A percentile compares a stretch with the other conserved stretches of the same genome.
These are phyloP conservation scores for Saccharum hybrid DNA, from an alignment of 202 grass and related monocot genomes.

Conservation along the genomic window DNA sequence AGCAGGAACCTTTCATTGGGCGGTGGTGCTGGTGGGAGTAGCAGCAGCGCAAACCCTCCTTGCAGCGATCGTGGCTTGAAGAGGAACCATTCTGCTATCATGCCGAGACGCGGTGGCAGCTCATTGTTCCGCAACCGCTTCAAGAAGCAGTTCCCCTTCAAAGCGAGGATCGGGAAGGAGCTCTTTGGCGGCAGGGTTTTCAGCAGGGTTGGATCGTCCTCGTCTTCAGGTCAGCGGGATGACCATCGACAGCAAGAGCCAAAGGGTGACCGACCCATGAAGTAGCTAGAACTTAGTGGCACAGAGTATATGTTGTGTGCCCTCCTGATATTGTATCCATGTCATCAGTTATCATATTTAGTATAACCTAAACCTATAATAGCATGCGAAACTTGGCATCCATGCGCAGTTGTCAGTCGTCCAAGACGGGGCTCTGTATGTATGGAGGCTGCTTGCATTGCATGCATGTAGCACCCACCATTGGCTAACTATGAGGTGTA, in stretches of 20 bases:
- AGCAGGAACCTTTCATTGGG: slow-evolving; percentile 55
- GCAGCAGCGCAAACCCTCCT: slow-evolving; percentile 48
- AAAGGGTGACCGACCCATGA: slow-evolving; percentile 38
- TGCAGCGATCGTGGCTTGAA: slow-evolving; percentile 43
- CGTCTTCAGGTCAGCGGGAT: slow-evolving; percentile 52
- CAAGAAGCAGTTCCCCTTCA: slow-evolving; percentile 87
- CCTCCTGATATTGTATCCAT: slow-evolving; percentile 4
- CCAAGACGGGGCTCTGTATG: slow-evolving; percentile 30
- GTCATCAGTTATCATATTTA: neutral
- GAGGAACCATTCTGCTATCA: slow-evolving; percentile 55
- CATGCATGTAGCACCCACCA: slow-evolving; percentile 41
- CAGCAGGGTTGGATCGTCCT: slow-evolving; percentile 56
- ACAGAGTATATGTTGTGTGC: slow-evolving; percentile 20
- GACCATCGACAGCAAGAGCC: slow-evolving; percentile 12
- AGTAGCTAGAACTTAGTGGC: slow-evolving; percentile 47
- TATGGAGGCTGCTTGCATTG: slow-evolving; percentile 40
- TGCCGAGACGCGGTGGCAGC: neutral
- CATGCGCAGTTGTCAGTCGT: slow-evolving; percentile 5
- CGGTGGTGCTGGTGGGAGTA: slow-evolving; percentile 49
- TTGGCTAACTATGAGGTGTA: slow-evolving; percentile 35
- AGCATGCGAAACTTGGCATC: slow-evolving; percentile 38
- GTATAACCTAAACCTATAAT: slow-evolving; percentile 30
- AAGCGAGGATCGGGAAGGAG: slow-evolving; percentile 79
- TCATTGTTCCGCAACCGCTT: slow-evolving; percentile 61
- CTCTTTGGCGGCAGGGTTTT: slow-evolving; percentile 70